Conservation (phyloP, 805 yeast genomes). For the Millerozyma acaciae region DNA sequence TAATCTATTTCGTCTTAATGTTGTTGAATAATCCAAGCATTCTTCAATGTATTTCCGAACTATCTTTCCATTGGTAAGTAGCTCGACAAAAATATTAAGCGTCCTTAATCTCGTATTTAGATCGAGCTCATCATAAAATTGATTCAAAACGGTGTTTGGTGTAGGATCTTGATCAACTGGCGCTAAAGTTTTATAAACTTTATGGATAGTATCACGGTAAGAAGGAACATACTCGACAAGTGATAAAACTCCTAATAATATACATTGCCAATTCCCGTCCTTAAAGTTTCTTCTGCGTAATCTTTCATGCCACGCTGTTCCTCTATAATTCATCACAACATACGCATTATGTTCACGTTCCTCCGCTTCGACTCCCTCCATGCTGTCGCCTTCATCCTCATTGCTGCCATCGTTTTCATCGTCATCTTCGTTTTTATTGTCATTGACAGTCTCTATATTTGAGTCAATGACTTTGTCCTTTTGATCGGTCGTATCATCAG, state of each 20-base stretch:
- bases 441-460: slow-evolving; percentile 18
- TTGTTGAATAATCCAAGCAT: slow-evolving; percentile 60
- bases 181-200: slow-evolving; percentile 51
- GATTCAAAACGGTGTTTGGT: slow-evolving; percentile 43
- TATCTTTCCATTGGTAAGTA: slow-evolving; percentile 54
- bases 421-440: slow-evolving; percentile 19
- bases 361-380: slow-evolving; percentile 14
- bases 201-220: slow-evolving; percentile 46
- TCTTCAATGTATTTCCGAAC: slow-evolving; percentile 65
- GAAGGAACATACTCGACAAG: slow-evolving; percentile 55
- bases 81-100: slow-evolving; percentile 59
- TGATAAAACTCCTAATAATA: slow-evolving; percentile 68
- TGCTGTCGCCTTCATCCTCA: slow-evolving; percentile 16
- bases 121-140: slow-evolving; percentile 53
- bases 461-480: too few species aligned
- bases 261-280: slow-evolving; percentile 83
- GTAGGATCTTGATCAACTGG: slow-evolving; percentile 53
- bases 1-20: slow-evolving; percentile 60
- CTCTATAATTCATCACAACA: slow-evolving; percentile 50
- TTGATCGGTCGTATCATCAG: slow-evolving; percentile 10
- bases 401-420: slow-evolving; percentile 19
- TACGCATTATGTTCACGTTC: slow-evolving; percentile 41
- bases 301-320: slow-evolving; percentile 73
- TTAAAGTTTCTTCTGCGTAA: slow-evolving; percentile 68
- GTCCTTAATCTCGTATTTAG: slow-evolving; percentile 52